These are phyloP conservation scores for Solanum gracilifrons DNA, from an alignment of 257 asterid species.

Conservation along the genomic window DNA sequence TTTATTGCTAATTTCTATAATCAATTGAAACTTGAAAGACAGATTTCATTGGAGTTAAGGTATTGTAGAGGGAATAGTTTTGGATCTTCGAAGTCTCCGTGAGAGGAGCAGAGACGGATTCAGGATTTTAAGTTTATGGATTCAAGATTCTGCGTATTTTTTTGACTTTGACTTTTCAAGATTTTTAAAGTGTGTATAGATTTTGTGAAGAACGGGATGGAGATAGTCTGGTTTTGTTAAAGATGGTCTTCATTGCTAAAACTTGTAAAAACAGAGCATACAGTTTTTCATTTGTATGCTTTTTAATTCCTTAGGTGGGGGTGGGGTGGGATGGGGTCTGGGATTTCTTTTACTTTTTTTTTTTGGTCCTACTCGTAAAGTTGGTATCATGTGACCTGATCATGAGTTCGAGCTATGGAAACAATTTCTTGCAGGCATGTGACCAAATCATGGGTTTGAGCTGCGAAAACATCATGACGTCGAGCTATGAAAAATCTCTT, in stretches of 20 bases:
- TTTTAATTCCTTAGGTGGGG: background rate
- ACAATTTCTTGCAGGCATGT: fast-evolving
- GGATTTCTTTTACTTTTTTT: background rate
- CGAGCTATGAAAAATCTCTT: background rate
- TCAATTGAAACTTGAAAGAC: constrained; percentile 67
- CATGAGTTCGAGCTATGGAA: background rate
- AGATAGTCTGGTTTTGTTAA: background rate
- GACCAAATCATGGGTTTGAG: background rate
- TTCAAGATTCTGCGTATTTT: background rate
- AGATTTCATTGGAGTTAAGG: constrained; percentile 59
- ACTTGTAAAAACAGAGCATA: background rate
- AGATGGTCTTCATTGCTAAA: background rate
- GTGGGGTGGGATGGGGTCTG: background rate
- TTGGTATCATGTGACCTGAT: background rate
- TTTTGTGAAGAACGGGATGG: background rate
- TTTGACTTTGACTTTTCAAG: background rate
- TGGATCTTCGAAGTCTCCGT: constrained; percentile 36
- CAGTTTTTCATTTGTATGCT: background rate
- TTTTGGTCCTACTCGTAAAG: background rate
- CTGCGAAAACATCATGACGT: background rate
- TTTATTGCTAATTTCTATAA: constrained; percentile 65
- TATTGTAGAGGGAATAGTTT: constrained; percentile 55
- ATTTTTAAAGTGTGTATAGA: background rate
- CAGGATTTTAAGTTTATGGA: background rate
- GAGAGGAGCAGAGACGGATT: background rate